Percentiles rank a stretch among this genome's conserved stretches.
Conservation (phyloP, 2,329 filamentous ascomycete genomes). For the Penicillium freii region DNA sequence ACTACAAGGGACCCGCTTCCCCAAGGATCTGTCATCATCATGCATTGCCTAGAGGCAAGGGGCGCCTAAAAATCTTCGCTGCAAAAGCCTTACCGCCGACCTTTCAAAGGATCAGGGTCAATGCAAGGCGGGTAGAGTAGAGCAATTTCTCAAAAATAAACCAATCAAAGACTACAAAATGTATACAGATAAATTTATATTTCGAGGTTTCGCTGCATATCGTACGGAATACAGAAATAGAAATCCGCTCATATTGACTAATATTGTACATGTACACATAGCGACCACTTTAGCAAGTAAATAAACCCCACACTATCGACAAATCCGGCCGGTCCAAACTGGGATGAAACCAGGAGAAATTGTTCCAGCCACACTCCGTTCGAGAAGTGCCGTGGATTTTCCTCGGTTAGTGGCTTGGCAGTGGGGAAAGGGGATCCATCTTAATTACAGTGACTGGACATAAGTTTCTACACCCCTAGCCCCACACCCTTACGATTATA, state of each 20-base stretch:
- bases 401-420: conserved; percentile 16
- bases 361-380: conserved; percentile 3
- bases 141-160: not conserved
- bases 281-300: not conserved
- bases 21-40: not conserved
- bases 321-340: not conserved
- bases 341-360: conserved; percentile 4
- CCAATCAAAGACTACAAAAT: not conserved
- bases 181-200: not conserved
- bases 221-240: not conserved
- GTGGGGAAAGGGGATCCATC: not conserved
- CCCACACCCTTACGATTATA: too few relatives aligned
- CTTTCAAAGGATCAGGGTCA: not conserved
- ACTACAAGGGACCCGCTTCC: not conserved
- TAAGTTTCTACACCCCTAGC: too few relatives aligned
- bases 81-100: not conserved
- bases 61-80: not conserved
- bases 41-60: conserved; percentile 5
- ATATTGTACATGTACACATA: not conserved
- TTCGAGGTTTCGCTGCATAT: not conserved
- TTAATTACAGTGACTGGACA: too few relatives aligned
- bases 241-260: not conserved
- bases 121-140: not conserved
- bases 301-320: not conserved
- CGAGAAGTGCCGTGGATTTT: not conserved